These are phyloP conservation scores for Sanghuangporus sanghuang DNA, from an alignment of 1,284 basidiomycete species.

Conservation along the genomic window DNA sequence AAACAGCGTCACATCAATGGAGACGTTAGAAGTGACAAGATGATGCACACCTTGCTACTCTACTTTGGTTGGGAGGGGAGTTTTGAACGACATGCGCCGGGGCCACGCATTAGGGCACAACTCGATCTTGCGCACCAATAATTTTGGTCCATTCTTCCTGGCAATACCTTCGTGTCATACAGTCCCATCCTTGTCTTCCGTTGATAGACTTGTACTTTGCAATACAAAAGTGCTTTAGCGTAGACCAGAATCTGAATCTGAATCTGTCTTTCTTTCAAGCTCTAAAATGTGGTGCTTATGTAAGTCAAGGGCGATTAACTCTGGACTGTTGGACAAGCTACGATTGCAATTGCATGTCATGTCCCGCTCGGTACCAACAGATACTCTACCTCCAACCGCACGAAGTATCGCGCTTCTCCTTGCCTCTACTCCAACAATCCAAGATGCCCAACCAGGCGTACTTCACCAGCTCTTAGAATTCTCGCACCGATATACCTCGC, in stretches of 20 bases:
- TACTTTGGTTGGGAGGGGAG: not conserved
- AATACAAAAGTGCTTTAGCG: not conserved
- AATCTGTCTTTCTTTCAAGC: not conserved
- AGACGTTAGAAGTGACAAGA: constrained; percentile 65
- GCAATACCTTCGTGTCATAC: no score
- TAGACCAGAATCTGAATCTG: not conserved
- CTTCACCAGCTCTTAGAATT: constrained; percentile 95
- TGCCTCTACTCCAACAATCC: constrained; percentile 87
- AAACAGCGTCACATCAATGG: constrained; percentile 92
- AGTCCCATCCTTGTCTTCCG: no score
- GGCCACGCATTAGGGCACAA: not conserved
- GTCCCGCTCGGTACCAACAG: constrained; percentile 54
- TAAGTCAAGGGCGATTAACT: not conserved
- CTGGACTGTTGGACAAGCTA: not conserved
- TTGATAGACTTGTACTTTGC: not conserved
- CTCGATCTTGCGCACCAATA: not conserved
- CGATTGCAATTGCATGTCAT: constrained; percentile 29
- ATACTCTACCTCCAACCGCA: constrained; percentile 82
- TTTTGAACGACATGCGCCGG: not conserved
- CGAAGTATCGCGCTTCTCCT: constrained; percentile 90
- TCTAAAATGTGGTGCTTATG: not conserved
- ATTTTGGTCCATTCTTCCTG: no score
- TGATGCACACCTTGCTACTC: not conserved
- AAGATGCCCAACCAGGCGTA: constrained; percentile 91
- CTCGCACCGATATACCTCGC: constrained; percentile 90